Evolutionary conservation across 1,284 basidiomycete species (phyloP), one percentile per base, ranked within the genome.

Genomic region (Cryptococcus hybrid): DNA sequence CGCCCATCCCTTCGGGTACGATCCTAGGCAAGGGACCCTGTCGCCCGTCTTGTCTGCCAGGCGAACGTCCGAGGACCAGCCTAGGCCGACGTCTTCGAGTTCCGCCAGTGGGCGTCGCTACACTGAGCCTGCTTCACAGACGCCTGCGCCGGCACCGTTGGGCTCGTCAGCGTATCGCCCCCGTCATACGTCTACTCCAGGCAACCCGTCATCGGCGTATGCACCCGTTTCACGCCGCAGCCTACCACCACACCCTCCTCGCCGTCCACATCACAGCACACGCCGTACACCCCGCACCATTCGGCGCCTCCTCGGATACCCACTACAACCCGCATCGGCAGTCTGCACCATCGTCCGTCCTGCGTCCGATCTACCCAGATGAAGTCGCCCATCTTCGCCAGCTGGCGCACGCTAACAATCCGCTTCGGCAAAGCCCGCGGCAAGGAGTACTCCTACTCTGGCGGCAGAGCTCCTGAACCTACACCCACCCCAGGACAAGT

Each of bases 301-400:
- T 18, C 18, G 18, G 18, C 18, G 18, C 18, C 18, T 18, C 18
- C 18, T 18, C 18, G 18, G 18, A 18, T 18, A 18, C 12, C 34
- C 66, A 69, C 0, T 76, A 76, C 56, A 47, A 65, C 8, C 74
- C 74, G 0, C 30, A 56, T 40, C 63, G 68, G 4, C 46, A 63
- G 0, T 57, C 65, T 5, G 48, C 52, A 9, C 65, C 69, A 1
- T 35, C 18, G 2, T 55, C 60, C 9, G 49, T 67, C 1, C 59
- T 58, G 2, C 47, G 44, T 13, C 67, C 72, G 2, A 74, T 76
- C 40, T 36, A 47, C 7, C 52, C 55, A 7, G 69, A 74, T 24
- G 74, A 76, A 52, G 48, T 70, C 8, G 60, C 58, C 2, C 50
- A 60, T 7, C 55, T 73, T 3, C 64, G 63, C 7, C 35, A 55